Evolutionary conservation across 345 rosid species (phyloP).

Genomic region (Crucihimalaya himalaica): DNA sequence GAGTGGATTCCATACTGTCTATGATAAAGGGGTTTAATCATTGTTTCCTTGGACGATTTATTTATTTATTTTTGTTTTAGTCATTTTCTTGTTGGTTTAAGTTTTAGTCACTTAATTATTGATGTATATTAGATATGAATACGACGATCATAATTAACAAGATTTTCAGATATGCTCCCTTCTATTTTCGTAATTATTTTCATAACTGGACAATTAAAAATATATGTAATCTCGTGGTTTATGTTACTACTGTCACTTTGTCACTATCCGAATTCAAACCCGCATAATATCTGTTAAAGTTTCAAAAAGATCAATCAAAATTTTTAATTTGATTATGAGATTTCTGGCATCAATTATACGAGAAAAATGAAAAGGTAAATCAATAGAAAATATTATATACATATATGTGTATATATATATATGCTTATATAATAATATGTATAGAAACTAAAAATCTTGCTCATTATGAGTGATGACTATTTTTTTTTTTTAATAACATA

Average conservation of each 20-base stretch:
- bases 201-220: not conserved
- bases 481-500: too few species aligned
- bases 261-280: not conserved
- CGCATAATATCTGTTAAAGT: too few species aligned
- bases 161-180: conserved; percentile 1
- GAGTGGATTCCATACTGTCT: conserved; percentile 46
- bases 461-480: too few species aligned
- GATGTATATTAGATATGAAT: not conserved
- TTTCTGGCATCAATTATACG: not conserved
- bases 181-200: not conserved
- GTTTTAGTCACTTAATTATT: conserved; percentile 24
- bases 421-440: too few species aligned
- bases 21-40: conserved; percentile 36
- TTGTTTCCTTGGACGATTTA: conserved; percentile 19
- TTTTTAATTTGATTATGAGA: not conserved
- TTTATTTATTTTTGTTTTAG: not conserved
- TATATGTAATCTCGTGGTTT: not conserved
- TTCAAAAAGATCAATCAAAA: not conserved
- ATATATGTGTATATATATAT: too few species aligned
- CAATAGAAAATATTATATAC: too few species aligned
- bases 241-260: not conserved
- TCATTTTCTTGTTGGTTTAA: not conserved
- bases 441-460: too few species aligned
- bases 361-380: too few species aligned
- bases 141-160: not conserved